A percentile compares a stretch with the other conserved stretches of the same genome.
These are phyloP conservation scores for Thielaviopsis populi DNA, from an alignment of 2,329 filamentous ascomycete species.

Conservation along the genomic window DNA sequence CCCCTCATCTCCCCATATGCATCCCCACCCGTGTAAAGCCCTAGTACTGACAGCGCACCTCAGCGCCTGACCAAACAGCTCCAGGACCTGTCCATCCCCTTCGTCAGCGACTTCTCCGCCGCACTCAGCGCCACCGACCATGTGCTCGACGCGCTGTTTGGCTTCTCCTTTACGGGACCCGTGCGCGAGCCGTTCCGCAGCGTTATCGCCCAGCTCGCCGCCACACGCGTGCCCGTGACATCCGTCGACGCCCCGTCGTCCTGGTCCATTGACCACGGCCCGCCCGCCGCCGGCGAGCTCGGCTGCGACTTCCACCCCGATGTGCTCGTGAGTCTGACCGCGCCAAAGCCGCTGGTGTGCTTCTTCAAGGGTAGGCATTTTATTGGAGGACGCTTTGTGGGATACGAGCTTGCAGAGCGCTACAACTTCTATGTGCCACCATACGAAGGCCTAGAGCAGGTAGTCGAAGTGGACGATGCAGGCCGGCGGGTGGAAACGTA, in stretches of 20 bases:
- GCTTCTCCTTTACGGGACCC: slow-evolving; percentile 84
- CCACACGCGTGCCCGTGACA: slow-evolving; percentile 60
- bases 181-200: slow-evolving; percentile 82
- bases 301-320: slow-evolving; percentile 69
- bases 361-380: slow-evolving; percentile 83
- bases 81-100: slow-evolving; percentile 65
- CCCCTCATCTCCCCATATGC: background rate
- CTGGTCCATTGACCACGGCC: slow-evolving; percentile 83
- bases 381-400: slow-evolving; percentile 74
- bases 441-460: slow-evolving; percentile 77
- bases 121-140: slow-evolving; percentile 59
- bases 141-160: slow-evolving; percentile 85
- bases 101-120: slow-evolving; percentile 61
- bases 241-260: slow-evolving; percentile 87
- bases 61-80: slow-evolving; percentile 75
- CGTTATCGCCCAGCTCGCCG: slow-evolving; percentile 63
- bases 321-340: slow-evolving; percentile 74
- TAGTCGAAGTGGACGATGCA: slow-evolving; percentile 54
- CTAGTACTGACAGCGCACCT: slow-evolving; percentile 6
- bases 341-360: slow-evolving; percentile 78
- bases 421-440: slow-evolving; percentile 70
- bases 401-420: slow-evolving; percentile 61
- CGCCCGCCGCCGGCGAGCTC: slow-evolving; percentile 45
- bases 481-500: slow-evolving; percentile 32
- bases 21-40: background rate